Percentiles rank a stretch among this genome's conserved stretches.
Evolutionary conservation across 768 basidiomycete genomes (phyloP).

Genomic region (Russula earlei): DNA sequence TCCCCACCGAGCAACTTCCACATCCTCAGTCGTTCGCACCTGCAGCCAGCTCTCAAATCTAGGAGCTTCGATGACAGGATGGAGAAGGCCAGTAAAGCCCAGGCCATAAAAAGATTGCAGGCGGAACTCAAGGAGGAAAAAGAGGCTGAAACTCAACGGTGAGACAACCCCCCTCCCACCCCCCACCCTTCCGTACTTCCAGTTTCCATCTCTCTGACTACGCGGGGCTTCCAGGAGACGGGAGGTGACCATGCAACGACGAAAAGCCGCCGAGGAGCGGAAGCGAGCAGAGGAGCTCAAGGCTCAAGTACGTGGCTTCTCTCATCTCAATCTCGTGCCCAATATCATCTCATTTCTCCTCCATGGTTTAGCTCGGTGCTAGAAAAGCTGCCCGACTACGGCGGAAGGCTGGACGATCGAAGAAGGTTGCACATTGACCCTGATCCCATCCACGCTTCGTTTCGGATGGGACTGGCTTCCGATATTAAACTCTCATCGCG

Average conservation of each 20-base stretch:
- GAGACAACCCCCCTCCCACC: too few species aligned
- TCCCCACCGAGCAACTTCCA: constrained; percentile 1
- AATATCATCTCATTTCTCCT: not conserved
- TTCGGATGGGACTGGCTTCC: not conserved
- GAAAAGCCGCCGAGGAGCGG: constrained; percentile 64
- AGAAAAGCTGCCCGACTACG: constrained; percentile 65
- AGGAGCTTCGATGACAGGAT: constrained; percentile 62
- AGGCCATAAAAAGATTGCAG: constrained; percentile 66
- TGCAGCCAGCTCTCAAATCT: constrained; percentile 54
- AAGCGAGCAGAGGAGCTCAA: constrained; percentile 54
- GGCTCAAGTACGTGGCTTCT: constrained; percentile 37
- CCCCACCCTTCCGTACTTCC: not conserved
- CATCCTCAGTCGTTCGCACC: constrained; percentile 54
- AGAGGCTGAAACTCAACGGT: constrained; percentile 55
- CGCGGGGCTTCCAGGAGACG: constrained; percentile 37
- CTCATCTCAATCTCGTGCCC: not conserved
- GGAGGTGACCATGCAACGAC: constrained; percentile 61
- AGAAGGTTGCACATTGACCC: constrained; percentile 70
- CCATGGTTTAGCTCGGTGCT: constrained; percentile 58
- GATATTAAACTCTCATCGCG: too few species aligned
- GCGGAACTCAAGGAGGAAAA: constrained; percentile 71
- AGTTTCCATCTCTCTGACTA: not conserved
- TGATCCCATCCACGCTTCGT: not conserved
- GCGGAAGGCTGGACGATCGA: constrained; percentile 64
- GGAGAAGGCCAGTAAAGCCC: constrained; percentile 52